Evolutionary conservation across 2,329 filamentous ascomycete species (phyloP).

Genomic region (Trichoderma harzianum): DNA sequence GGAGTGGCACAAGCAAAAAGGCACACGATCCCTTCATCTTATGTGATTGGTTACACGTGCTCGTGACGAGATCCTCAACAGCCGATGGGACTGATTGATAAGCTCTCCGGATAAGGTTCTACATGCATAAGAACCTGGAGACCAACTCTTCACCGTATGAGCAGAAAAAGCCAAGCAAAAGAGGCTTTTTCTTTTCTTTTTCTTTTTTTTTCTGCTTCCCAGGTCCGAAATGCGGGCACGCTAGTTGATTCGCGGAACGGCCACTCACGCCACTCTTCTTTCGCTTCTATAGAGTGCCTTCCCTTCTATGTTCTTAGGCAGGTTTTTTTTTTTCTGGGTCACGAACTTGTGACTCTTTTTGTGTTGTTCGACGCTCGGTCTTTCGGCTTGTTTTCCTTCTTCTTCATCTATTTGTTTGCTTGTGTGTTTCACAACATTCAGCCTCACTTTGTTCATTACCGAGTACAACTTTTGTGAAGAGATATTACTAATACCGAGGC

Average conservation of each 20-base stretch:
- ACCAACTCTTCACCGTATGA: background rate
- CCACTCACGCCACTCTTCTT: background rate
- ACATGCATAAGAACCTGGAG: background rate
- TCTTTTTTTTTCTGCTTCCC: background rate
- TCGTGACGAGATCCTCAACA: background rate
- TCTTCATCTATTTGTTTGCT: background rate
- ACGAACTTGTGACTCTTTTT: background rate
- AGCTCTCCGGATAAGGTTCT: background rate
- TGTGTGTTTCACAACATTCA: background rate
- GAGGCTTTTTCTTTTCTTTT: background rate
- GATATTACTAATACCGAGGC: background rate
- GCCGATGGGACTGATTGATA: background rate
- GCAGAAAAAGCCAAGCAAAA: background rate
- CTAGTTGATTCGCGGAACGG: background rate
- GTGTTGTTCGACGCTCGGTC: background rate
- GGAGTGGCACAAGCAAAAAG: background rate
- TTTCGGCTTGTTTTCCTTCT: background rate
- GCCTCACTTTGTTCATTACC: background rate
- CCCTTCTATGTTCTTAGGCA: background rate
- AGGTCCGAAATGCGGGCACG: slow-evolving; percentile 9
- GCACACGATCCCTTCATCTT: background rate
- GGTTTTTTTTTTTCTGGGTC: background rate
- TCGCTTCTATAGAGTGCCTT: background rate
- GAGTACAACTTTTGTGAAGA: background rate
- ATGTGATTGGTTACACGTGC: background rate